phyloP scores from a whole-genome alignment of 768 basidiomycete species.

The Lyophyllum atratum region DNA sequence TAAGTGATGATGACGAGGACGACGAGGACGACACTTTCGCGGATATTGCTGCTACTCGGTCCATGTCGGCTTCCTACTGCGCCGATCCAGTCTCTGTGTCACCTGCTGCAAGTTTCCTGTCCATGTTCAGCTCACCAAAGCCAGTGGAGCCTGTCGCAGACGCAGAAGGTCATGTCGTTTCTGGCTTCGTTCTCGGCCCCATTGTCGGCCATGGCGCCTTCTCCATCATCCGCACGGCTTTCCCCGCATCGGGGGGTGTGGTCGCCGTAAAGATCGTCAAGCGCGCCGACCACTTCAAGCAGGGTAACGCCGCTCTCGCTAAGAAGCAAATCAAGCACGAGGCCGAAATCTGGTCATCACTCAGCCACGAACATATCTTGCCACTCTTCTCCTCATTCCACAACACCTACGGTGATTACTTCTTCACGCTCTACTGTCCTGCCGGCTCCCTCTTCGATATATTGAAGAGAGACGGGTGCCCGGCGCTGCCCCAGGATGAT shows the following conservation, averaged over 20 bases:
- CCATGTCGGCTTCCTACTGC: conserved; percentile 13
- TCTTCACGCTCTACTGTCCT: conserved; percentile 83
- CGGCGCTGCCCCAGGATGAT: conserved; percentile 74
- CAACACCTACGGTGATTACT: conserved; percentile 67
- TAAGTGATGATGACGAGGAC: neutral
- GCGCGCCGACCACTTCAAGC: conserved; percentile 54
- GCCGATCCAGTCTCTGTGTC: conserved; percentile 40
- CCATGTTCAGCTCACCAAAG: conserved; percentile 53
- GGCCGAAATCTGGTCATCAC: conserved; percentile 68
- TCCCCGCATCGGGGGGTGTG: conserved; percentile 58
- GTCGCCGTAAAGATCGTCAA: conserved; percentile 87
- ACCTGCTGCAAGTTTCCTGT: conserved; percentile 75
- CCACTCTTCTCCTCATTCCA: conserved; percentile 73
- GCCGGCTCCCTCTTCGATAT: conserved; percentile 86
- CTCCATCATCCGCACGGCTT: conserved; percentile 76
- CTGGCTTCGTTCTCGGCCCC: conserved; percentile 74
- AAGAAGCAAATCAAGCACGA: conserved; percentile 69
- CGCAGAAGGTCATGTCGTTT: conserved; percentile 65
- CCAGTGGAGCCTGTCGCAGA: conserved; percentile 48
- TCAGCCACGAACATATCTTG: conserved; percentile 84
- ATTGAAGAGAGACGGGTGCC: conserved; percentile 67
- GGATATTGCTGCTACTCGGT: neutral
- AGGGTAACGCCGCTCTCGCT: conserved; percentile 45
- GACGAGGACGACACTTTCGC: neutral
- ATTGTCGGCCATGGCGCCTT: conserved; percentile 82